These are phyloP conservation scores for Sporisorium sorghi DNA, from an alignment of 1,284 basidiomycete species.

Conservation along the genomic window DNA sequence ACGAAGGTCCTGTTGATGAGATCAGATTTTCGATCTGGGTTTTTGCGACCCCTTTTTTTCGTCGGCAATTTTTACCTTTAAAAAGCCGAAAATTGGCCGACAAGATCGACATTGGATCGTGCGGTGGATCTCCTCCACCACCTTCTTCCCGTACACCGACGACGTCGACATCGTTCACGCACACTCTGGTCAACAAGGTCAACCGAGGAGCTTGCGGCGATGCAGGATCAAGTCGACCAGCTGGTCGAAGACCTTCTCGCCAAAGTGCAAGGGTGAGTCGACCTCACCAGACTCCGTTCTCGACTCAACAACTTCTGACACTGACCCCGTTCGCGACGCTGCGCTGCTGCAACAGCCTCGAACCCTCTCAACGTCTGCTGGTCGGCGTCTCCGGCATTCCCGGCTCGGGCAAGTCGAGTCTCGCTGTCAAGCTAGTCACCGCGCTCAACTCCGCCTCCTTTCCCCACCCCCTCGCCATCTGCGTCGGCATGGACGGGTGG, in stretches of 20 bases:
- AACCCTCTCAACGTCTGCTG: constrained; percentile 74
- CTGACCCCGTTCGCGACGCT: no score
- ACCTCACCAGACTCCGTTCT: no score
- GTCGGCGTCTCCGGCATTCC: constrained; percentile 83
- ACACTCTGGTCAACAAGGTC: neutral
- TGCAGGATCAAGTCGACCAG: constrained; percentile 31
- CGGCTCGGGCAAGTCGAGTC: constrained; percentile 83
- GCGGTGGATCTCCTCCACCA: neutral
- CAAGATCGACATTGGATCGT: neutral
- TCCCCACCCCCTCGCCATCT: constrained; percentile 71
- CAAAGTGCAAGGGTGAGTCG: constrained; percentile 18
- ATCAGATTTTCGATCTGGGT: neutral
- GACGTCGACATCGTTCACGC: neutral
- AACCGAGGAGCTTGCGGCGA: neutral
- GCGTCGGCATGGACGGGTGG: constrained; percentile 86
- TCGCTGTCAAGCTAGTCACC: constrained; percentile 75
- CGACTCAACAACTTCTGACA: no score
- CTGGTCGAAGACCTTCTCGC: constrained; percentile 16
- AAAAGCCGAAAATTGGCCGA: constrained; percentile 4
- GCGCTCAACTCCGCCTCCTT: constrained; percentile 28
- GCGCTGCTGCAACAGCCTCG: constrained; percentile 70
- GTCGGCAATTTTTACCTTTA: neutral
- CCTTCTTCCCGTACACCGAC: neutral
- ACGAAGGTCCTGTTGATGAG: neutral
- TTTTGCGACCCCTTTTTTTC: neutral